These are phyloP conservation scores for Leishmania turanica DNA, from an alignment of 208 protist genomes.

Conservation along the genomic window DNA sequence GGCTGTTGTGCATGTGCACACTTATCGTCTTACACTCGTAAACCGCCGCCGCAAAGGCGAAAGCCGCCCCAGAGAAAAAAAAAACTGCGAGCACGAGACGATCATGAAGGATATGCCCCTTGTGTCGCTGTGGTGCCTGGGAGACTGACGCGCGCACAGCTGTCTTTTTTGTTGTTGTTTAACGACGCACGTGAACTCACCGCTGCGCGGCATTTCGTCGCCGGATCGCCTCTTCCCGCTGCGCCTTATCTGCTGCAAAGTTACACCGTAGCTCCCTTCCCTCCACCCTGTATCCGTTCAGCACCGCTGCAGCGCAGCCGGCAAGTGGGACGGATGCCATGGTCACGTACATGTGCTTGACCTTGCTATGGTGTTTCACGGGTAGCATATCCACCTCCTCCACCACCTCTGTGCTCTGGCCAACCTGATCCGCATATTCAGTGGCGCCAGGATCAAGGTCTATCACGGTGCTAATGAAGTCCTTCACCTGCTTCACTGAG, in stretches of 20 bases:
- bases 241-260: slow-evolving; percentile 78
- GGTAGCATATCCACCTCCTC: slow-evolving; percentile 79
- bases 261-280: slow-evolving; percentile 72
- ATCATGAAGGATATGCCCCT: neutral
- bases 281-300: slow-evolving; percentile 64
- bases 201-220: slow-evolving; percentile 8
- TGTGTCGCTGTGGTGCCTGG: neutral
- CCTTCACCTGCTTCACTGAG: slow-evolving; percentile 51
- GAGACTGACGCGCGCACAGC: neutral
- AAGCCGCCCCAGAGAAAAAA: neutral
- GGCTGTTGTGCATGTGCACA: neutral
- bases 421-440: slow-evolving; percentile 37
- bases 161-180: neutral
- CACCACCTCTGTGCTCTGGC: slow-evolving; percentile 31
- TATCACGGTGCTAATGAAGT: slow-evolving; percentile 69
- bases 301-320: slow-evolving; percentile 39
- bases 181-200: neutral
- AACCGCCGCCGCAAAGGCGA: neutral
- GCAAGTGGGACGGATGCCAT: slow-evolving; percentile 63
- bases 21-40: neutral
- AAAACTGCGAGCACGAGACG: neutral
- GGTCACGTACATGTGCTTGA: slow-evolving; percentile 82
- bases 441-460: slow-evolving; percentile 36
- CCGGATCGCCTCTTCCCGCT: slow-evolving; percentile 76
- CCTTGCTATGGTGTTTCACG: slow-evolving; percentile 50